These are phyloP conservation scores for Trichosporon sp. DNA, from an alignment of 1,284 basidiomycete species.

Conservation along the genomic window DNA sequence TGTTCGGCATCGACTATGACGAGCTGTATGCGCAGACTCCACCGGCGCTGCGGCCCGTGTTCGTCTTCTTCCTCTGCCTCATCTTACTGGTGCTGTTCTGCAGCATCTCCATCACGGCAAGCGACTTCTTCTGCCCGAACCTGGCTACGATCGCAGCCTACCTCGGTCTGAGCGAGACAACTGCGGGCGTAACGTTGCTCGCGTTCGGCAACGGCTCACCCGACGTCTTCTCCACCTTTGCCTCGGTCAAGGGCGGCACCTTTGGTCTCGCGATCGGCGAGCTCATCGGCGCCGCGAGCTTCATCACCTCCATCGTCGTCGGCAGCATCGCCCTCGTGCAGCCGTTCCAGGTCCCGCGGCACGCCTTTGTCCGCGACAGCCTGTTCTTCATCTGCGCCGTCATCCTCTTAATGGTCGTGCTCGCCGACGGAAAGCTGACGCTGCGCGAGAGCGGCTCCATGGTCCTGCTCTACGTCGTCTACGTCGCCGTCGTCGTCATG, in stretches of 20 bases:
- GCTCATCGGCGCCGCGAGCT: constrained; percentile 89
- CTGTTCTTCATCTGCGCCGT: constrained; percentile 88
- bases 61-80: constrained; percentile 42
- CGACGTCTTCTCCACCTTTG: constrained; percentile 91
- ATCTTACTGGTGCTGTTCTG: constrained; percentile 62
- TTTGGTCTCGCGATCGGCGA: constrained; percentile 92
- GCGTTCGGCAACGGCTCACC: constrained; percentile 93
- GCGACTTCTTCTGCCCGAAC: constrained; percentile 95
- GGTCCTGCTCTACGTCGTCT: constrained; percentile 74
- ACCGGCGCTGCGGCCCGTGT: constrained; percentile 37
- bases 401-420: constrained; percentile 69
- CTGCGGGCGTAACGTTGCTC: constrained; percentile 89
- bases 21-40: constrained; percentile 21
- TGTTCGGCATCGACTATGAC: constrained; percentile 30
- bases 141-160: constrained; percentile 79
- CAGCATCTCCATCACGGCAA: constrained; percentile 86
- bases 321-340: constrained; percentile 95
- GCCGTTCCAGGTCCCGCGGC: constrained; percentile 79
- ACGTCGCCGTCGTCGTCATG: constrained; percentile 75
- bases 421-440: constrained; percentile 75
- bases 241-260: constrained; percentile 81
- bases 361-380: constrained; percentile 87
- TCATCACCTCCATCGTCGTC: constrained; percentile 93
- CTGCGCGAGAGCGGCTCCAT: constrained; percentile 74
- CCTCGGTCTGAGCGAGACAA: constrained; percentile 81